Base-by-base conservation (phyloP, 2,329 filamentous ascomycete genomes). In the Colletotrichum noveboracense region DNA sequence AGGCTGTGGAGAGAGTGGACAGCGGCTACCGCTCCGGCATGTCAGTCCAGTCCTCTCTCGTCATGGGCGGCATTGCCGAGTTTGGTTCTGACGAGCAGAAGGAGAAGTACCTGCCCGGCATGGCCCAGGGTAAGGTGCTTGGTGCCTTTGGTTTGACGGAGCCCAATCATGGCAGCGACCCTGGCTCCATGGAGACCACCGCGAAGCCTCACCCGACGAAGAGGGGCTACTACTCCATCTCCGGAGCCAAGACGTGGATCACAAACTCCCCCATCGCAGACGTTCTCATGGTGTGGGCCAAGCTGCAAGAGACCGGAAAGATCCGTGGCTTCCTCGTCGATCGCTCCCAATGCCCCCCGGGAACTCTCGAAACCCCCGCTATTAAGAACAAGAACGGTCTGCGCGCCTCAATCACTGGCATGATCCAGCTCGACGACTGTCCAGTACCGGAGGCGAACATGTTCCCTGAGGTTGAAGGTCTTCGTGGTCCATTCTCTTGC, bases 311-410 rank as follows among this genome's bases (percentile, higher is more conserved):
- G 79, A 97, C 95, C 26, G 96, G 96, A 77, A 98, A 98, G 89
- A 98, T 99, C 79, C 92, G 95, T 64, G 97, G 97, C 0, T 99
- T 98, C 86, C 86, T 98, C 64, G 90, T 99, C 36, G 96, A 99
- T 85, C 91, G 96, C 79, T 92, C 92, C 79, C 90, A 95, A 79
- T 98, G 96, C 81, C 96, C 96, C 3, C 89, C 95, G 0, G 96
- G 97, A 4, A 97, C 96, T 1, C 89, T 99, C 16, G 95, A 97
- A 84, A 99, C 97, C 7, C 97, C 97, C 2, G 88, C 94, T 14
- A 94, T 99, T 84, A 97, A 97, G 88, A 92, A 98, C 87, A 99
- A 99, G 90, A 98, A 94, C 77, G 97, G 96, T 3, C 91, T 99
- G 36, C 91, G 97, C 74, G 97, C 97, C 14, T 98, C 95, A 14